A percentile compares a stretch with the other conserved stretches of the same genome.
Evolutionary conservation across 108 stramenopile species (phyloP).

Genomic region (Nitzschia inconspicua): DNA sequence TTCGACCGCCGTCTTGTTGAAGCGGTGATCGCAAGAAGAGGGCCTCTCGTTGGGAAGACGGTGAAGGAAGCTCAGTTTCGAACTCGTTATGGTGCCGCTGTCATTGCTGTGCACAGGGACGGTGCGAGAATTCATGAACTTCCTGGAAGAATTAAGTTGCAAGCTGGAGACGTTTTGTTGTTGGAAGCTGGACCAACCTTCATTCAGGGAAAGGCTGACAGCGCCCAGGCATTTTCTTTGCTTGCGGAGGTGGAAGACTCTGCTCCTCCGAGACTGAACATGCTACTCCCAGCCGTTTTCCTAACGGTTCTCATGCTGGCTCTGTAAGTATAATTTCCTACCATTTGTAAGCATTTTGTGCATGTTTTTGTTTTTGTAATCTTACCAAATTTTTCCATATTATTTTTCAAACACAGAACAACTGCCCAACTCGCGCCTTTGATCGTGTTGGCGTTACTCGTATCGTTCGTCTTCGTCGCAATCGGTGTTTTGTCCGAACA

Average conservation of each 20-base stretch:
- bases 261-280: constrained; percentile 66
- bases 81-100: constrained; percentile 80
- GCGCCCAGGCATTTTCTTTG: constrained; percentile 70
- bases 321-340: constrained; percentile 9
- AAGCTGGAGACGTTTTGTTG: constrained; percentile 12
- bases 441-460: constrained; percentile 57
- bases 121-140: constrained; percentile 75
- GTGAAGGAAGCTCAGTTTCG: constrained; percentile 70
- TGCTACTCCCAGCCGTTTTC: constrained; percentile 64
- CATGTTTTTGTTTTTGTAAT: neutral
- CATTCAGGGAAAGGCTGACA: constrained; percentile 47
- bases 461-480: constrained; percentile 57
- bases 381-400: neutral
- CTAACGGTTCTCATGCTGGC: constrained; percentile 55
- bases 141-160: constrained; percentile 33
- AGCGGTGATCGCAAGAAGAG: constrained; percentile 73
- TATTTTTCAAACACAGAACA: neutral
- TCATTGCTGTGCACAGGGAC: constrained; percentile 83
- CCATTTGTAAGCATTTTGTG: neutral
- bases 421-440: constrained; percentile 52
- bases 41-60: constrained; percentile 75
- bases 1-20: constrained; percentile 79
- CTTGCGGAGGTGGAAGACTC: constrained; percentile 83
- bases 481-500: constrained; percentile 78
- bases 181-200: constrained; percentile 82